Evolutionary conservation across 2,329 filamentous ascomycete species (phyloP), one percentile per base, ranked within the genome.

Genomic region (Trichoderma breve): DNA sequence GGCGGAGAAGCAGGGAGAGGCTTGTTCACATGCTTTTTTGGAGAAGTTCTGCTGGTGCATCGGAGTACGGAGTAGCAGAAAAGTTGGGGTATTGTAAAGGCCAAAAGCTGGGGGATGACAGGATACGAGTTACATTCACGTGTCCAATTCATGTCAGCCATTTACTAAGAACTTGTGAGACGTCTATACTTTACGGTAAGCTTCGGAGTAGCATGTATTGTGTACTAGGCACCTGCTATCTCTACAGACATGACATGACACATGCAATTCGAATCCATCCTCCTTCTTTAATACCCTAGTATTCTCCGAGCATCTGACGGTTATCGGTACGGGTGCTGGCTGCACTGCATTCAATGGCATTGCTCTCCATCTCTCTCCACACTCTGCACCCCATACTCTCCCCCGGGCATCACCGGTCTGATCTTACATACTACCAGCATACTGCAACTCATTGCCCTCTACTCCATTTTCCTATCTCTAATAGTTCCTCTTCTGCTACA

Each of bases 11-110:
- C n/a, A 24, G 47, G 55, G 24, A 21, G 43, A 43, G 11, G 47
- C 43, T 28, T 43, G 32, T 71, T 71, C 67, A 70, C 67, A 70
- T 70, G 67, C 57, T 70, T 70, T 70, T 67, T 34, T 26, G 7
- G 21, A 15, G 39, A 14, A 34, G 9, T 8, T 36, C 34, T 14
- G 11, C 34, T 36, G 24, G 24, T 24, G 24, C 24, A 24, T 24
- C 43, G 43, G 43, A 47, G 39, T n/a, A 47, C 39, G 39, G 39
- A 43, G 39, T 3, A 43, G 43, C 18, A 15, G 39, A 28, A 34
- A 34, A 21, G 34, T 51, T 21, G 51, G 64, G 32, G 51, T 57
- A 53, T 24, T 53, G n/a, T n/a, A 2, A 34, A 9, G 9, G 9
- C 18, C n/a, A 9, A 51, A 51, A 43, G 62, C 14, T 32, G 63